Base-by-base conservation (phyloP, 495 filamentous ascomycete species). In the Geoglossum glabrum region DNA sequence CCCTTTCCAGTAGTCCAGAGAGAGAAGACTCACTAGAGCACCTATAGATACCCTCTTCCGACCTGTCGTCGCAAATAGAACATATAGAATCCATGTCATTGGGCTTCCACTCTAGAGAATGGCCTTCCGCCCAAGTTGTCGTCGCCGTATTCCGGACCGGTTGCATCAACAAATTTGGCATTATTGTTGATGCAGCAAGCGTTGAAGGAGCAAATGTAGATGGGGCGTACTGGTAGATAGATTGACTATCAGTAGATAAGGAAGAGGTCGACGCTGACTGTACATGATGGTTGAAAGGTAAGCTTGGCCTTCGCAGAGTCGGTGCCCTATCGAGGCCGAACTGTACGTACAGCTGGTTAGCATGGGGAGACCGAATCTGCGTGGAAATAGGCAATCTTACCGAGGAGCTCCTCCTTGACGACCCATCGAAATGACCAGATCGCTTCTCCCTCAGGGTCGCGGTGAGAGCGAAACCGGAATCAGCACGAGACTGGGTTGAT, bases 181-280 rank as follows among this genome's bases (percentile, higher is more conserved):
- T 95, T 64, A 98, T 83, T 0, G 92, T 98, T 15, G 88, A 95
- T n/a, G 92, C 92, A 31, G 92, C 92, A n/a, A 97, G 76, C 10
- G 92, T 98, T 17, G 90, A 95, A 64, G 90, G 87, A 1, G 92
- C 92, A 70, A 96, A 98, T 1, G 90, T 87, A 2, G 90, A 96
- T 1, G 92, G 90, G 1, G 92, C 90, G 71, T 98, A 98, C 3
- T 81, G 83, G 15, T 82, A 90, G 1, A 81, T 80, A 19, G 83
- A 79, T 51, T 83, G 76, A 59, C 79, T 77, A 61, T 90, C 86
- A 23, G 81, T 81, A 57, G 81, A 83, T 58, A 94, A 72, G 5
- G 87, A 87, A 10, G 86, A 92, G 27, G 90, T 88, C 11, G 92
- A 94, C 30, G 84, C 69, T 62, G 84, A 92, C 10, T 86, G 78